These are phyloP conservation scores for Alternaria longipes DNA, from an alignment of 2,329 filamentous ascomycete species.

Conservation along the genomic window DNA sequence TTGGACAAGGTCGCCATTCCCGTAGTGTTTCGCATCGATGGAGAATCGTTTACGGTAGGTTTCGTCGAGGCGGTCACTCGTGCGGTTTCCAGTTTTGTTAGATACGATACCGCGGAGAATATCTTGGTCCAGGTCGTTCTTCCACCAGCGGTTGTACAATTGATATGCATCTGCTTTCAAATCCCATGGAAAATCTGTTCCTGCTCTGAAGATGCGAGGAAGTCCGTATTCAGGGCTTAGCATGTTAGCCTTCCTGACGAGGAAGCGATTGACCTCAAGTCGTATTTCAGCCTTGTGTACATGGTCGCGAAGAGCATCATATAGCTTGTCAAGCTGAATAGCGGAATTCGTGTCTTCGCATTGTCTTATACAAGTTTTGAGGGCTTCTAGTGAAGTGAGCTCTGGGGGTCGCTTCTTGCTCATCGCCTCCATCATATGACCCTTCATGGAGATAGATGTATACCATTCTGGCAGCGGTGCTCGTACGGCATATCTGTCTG, in stretches of 20 bases:
- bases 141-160: constrained; percentile 58
- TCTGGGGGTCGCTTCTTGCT: constrained; percentile 26
- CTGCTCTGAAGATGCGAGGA: constrained; percentile 51
- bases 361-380: constrained; percentile 36
- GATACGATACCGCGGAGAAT: constrained; percentile 57
- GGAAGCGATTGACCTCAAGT: constrained; percentile 39
- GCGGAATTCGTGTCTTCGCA: constrained; percentile 22
- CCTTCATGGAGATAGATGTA: constrained; percentile 13
- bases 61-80: constrained; percentile 36
- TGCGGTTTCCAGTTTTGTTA: constrained; percentile 29
- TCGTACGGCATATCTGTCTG: constrained; percentile 1
- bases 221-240: constrained; percentile 51
- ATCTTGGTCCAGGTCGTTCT: constrained; percentile 54
- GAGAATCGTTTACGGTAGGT: constrained; percentile 28
- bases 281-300: constrained; percentile 54
- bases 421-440: constrained; percentile 8
- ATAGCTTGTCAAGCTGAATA: constrained; percentile 18
- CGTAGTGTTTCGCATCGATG: constrained; percentile 46
- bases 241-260: constrained; percentile 49
- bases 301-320: constrained; percentile 47
- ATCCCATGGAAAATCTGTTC: constrained; percentile 55
- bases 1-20: constrained; percentile 54
- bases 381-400: constrained; percentile 25
- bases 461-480: constrained; percentile 25
- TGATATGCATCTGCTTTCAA: constrained; percentile 58